A percentile compares a stretch with the other conserved stretches of the same genome.
These are phyloP conservation scores for Acanthamoeba castellanii DNA, from an alignment of 208 protist species.

Conservation along the genomic window DNA sequence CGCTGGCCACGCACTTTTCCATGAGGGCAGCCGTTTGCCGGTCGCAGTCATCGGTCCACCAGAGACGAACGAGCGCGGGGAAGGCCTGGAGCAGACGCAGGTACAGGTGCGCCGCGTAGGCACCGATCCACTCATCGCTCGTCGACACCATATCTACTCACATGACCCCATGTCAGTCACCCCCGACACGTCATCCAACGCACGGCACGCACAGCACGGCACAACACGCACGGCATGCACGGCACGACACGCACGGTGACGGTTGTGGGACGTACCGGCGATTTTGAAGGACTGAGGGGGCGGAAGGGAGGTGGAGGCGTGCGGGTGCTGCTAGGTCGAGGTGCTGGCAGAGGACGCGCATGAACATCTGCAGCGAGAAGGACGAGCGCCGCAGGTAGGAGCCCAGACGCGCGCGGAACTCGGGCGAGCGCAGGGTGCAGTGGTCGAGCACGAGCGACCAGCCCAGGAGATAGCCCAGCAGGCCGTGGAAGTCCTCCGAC, in stretches of 20 bases:
- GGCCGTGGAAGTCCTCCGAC: constrained; percentile 42
- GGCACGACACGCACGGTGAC: background rate
- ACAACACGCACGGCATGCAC: background rate
- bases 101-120: constrained; percentile 66
- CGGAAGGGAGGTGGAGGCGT: background rate
- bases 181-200: background rate
- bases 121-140: constrained; percentile 54
- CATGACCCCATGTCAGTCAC: background rate
- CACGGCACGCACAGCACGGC: too few species aligned
- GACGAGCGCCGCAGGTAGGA: constrained; percentile 57
- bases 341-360: constrained; percentile 62
- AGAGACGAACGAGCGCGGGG: constrained; percentile 59
- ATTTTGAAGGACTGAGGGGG: constrained; percentile 56
- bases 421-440: constrained; percentile 52
- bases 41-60: constrained; percentile 74
- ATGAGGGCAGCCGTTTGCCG: constrained; percentile 49
- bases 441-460: constrained; percentile 73
- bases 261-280: background rate
- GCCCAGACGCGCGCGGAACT: constrained; percentile 45
- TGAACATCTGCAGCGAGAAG: background rate
- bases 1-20: constrained; percentile 43
- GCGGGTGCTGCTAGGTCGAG: constrained; percentile 64
- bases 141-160: constrained; percentile 56
- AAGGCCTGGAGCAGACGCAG: constrained; percentile 68
- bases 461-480: constrained; percentile 67